These are phyloP conservation scores for Talaromyces islandicus DNA, from an alignment of 2,329 filamentous ascomycete genomes.

Conservation along the genomic window DNA sequence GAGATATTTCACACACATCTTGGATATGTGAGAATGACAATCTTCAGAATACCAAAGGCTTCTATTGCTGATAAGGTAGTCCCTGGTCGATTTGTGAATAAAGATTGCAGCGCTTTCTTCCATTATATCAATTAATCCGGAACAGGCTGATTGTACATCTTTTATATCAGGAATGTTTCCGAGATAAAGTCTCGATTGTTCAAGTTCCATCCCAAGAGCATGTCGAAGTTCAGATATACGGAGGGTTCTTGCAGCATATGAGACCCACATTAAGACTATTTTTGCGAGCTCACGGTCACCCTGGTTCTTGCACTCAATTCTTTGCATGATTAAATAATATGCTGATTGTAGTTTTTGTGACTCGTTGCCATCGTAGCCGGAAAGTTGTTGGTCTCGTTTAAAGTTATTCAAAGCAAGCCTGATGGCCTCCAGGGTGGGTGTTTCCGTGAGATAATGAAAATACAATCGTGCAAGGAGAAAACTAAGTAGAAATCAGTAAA, in stretches of 20 bases:
- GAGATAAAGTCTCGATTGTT: neutral
- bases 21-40: conserved; percentile 12
- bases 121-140: conserved; percentile 29
- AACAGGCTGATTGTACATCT: conserved; percentile 18
- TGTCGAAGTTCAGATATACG: neutral
- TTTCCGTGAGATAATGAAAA: neutral
- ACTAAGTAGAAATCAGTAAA: neutral
- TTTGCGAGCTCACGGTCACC: conserved; percentile 1
- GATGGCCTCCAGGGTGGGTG: neutral
- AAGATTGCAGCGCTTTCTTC: conserved; percentile 23
- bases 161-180: neutral
- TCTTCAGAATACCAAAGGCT: conserved; percentile 20
- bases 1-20: conserved; percentile 17
- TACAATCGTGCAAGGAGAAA: neutral
- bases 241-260: conserved; percentile 6
- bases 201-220: neutral
- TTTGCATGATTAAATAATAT: neutral
- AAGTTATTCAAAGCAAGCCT: neutral
- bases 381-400: too few species aligned
- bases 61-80: conserved; percentile 20
- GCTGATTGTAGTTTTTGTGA: neutral
- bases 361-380: neutral
- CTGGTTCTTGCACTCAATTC: neutral
- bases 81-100: conserved; percentile 27
- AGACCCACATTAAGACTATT: conserved; percentile 8